Percentiles rank a stretch among this genome's conserved stretches.
Conservation (phyloP, 345 rosid genomes). For the Ricinus communis region DNA sequence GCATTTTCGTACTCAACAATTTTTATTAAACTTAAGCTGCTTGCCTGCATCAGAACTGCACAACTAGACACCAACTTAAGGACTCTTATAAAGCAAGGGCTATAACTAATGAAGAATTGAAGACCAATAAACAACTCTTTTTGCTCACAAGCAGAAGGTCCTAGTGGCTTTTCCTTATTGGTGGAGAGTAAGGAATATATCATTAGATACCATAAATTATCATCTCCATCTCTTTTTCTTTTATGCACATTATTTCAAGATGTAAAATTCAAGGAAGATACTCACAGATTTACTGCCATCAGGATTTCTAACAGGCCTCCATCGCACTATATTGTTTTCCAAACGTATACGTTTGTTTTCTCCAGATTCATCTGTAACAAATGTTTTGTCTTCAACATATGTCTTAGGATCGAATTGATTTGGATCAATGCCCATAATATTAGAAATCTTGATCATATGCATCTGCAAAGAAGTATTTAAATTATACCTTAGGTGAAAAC, state of each 20-base stretch:
- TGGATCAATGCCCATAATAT: constrained; percentile 96
- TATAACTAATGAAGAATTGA: neutral
- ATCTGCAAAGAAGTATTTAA: constrained; percentile 50
- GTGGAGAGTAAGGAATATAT: neutral
- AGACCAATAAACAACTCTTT: neutral
- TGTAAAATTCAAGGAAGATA: constrained; percentile 27
- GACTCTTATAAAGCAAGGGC: neutral
- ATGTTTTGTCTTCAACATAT: constrained; percentile 85
- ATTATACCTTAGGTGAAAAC: neutral
- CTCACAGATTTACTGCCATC: constrained; percentile 79
- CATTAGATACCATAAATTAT: neutral
- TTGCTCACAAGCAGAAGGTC: neutral
- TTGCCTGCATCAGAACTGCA: neutral
- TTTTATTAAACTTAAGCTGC: neutral
- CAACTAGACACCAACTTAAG: neutral
- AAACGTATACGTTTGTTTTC: constrained; percentile 71
- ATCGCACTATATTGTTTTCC: constrained; percentile 91
- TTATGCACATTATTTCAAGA: neutral
- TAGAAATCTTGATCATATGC: constrained; percentile 91
- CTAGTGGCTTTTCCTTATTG: neutral
- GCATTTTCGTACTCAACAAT: neutral
- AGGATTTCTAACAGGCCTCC: constrained; percentile 67
- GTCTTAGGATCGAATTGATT: constrained; percentile 91
- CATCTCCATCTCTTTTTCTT: neutral
- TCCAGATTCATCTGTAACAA: constrained; percentile 86